Base-by-base conservation (phyloP, 306 rosid species). In the Glycine soja region DNA sequence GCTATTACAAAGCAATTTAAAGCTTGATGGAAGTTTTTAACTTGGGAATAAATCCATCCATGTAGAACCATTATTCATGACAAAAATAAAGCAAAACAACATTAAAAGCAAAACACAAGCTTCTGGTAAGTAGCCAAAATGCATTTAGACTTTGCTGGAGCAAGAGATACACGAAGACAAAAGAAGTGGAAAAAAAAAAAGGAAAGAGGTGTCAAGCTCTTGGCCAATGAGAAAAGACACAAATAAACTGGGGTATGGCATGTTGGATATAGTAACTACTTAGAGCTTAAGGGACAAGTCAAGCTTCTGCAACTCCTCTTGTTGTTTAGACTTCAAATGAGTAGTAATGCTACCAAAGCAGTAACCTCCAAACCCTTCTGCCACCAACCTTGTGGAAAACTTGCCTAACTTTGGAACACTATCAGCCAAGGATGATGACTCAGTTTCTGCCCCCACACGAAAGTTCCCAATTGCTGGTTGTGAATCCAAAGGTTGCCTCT, bases 241-340 rank as follows among this genome's bases (percentile, higher is more conserved):
- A 53, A 71, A 66, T 77, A 64, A 72, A 62, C 34, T 51, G 40
- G 59, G 72, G 48, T 42, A 42, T 73, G 59, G 38, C 57, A 56
- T 78, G 30, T 59, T 68, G 30, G 57, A 36, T 36, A 46, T 70
- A 3, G 51, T 12, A 34, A 54, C 77, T 85, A 58, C 19, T 75
- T 83, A 93, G 89, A 96, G 98, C 88, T 88, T 96, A 53, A 96
- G 99, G 61, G 98, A 91, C 86, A 96, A 90, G 90, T 96, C 99
- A 81, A 96, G 98, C 78, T 90, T 92, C 87, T 89, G 90, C 79
- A 90, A 82, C 58, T 95, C 92, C 34, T 83, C 89, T 76, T 83
- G 89, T 76, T 86, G 89, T 76, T 86, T 83, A 71, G 85, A 32
- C 54, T 76, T 83, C 73, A 83, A 74, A 86, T 83, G 85, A 13